Percentiles rank a stretch among this genome's conserved stretches.
phyloP scores from a whole-genome alignment of 2,329 filamentous ascomycete species.

The Elsinoe ampelina region DNA sequence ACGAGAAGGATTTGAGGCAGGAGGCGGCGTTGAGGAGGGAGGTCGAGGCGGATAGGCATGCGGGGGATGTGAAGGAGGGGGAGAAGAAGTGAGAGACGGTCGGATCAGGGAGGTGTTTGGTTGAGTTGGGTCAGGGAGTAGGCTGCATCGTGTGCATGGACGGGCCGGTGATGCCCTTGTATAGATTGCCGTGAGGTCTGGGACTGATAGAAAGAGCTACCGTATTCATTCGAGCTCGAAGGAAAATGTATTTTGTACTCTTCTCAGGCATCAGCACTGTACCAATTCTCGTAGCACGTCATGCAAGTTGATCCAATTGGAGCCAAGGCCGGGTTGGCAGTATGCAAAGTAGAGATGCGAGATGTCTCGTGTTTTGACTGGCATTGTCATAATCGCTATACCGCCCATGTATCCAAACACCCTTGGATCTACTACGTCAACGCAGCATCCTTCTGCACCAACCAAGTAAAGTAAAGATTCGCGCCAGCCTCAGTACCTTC shows the following conservation, averaged over 20 bases:
- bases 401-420: no score
- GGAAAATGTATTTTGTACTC: background rate
- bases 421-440: no score
- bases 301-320: no score
- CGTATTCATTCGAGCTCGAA: background rate
- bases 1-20: conserved; percentile 48
- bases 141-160: background rate
- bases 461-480: no score
- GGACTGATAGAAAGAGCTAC: background rate
- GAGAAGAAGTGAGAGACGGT: conserved; percentile 12
- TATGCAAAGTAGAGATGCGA: no score
- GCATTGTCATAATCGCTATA: no score
- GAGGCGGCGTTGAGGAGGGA: conserved; percentile 23
- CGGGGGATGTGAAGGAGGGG: conserved; percentile 1
- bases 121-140: background rate
- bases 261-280: background rate
- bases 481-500: no score
- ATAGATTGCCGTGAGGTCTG: background rate
- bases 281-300: no score
- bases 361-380: no score
- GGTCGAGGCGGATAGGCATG: conserved; percentile 18
- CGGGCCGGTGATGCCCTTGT: conserved; percentile 4
- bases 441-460: no score
- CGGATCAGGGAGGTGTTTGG: no score
- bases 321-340: no score